Conservation (phyloP, 1,284 basidiomycete genomes). For the Cryptococcus wingfieldii region DNA sequence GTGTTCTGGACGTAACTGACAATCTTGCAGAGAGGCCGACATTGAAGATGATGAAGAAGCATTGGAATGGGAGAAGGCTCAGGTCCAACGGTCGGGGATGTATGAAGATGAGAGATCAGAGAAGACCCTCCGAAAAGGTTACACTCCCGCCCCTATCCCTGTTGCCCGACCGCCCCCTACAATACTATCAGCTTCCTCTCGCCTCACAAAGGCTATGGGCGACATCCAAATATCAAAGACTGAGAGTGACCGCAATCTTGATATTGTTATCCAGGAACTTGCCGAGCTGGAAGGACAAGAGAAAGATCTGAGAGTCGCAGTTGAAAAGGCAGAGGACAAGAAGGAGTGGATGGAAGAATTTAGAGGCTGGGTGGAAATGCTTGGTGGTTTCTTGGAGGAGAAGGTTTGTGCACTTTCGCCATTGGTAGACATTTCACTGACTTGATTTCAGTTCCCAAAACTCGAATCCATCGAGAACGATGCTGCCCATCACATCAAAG, state of each 20-base stretch:
- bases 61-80: slow-evolving; percentile 83
- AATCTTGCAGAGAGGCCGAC: slow-evolving; percentile 58
- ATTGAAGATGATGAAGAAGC: slow-evolving; percentile 76
- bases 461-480: slow-evolving; percentile 83
- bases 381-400: slow-evolving; percentile 84
- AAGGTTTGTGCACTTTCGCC: slow-evolving; percentile 58
- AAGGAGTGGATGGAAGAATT: slow-evolving; percentile 82
- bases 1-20: slow-evolving; percentile 1
- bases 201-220: slow-evolving; percentile 60
- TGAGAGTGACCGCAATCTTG: slow-evolving; percentile 43
- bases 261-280: slow-evolving; percentile 58
- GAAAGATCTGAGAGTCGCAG: slow-evolving; percentile 70
- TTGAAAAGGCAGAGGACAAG: slow-evolving; percentile 73
- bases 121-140: slow-evolving; percentile 50
- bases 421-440: background rate
- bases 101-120: slow-evolving; percentile 26
- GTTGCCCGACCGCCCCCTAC: slow-evolving; percentile 55
- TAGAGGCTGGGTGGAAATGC: slow-evolving; percentile 77
- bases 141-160: slow-evolving; percentile 71
- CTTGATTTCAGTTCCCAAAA: slow-evolving; percentile 61
- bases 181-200: slow-evolving; percentile 65
- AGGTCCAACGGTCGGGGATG: slow-evolving; percentile 66
- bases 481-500: slow-evolving; percentile 61
- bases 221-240: slow-evolving; percentile 50
- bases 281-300: slow-evolving; percentile 69